These are phyloP conservation scores for Hysterangium stoloniferum DNA, from an alignment of 768 basidiomycete species.

Conservation along the genomic window DNA sequence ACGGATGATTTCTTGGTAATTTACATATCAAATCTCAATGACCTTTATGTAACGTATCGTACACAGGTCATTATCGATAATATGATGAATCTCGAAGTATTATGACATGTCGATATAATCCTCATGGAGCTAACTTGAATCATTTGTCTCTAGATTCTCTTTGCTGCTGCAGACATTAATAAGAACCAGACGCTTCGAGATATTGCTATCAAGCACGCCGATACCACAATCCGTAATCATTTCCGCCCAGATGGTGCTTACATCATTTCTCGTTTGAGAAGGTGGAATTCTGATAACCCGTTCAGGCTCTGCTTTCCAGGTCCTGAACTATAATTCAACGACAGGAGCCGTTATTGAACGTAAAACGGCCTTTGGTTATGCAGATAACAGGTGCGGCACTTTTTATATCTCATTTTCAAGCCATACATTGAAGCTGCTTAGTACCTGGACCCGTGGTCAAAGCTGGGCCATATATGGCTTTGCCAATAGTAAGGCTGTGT, in stretches of 20 bases:
- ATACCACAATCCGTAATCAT: conserved; percentile 61
- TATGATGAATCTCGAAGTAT: conserved; percentile 82
- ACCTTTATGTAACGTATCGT: background rate
- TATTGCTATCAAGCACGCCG: conserved; percentile 56
- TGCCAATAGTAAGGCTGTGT: conserved; percentile 45
- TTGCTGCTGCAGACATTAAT: conserved; percentile 46
- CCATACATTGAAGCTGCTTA: conserved; percentile 17
- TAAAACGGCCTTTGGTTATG: conserved; percentile 54
- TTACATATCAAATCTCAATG: too few relatives aligned
- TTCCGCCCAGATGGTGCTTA: conserved; percentile 54
- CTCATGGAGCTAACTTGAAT: conserved; percentile 17
- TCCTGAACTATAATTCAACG: conserved; percentile 58
- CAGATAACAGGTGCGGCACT: conserved; percentile 32
- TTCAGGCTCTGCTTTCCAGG: conserved; percentile 19
- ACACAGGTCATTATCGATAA: conserved; percentile 73
- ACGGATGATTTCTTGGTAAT: too few relatives aligned
- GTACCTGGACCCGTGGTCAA: conserved; percentile 71
- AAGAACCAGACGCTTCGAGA: conserved; percentile 48
- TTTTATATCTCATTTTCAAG: too few relatives aligned
- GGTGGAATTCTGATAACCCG: too few relatives aligned
- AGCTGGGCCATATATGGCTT: conserved; percentile 66
- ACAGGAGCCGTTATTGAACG: conserved; percentile 52
- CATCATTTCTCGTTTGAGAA: background rate
- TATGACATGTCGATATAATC: too few relatives aligned
- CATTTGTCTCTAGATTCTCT: conserved; percentile 41